A percentile compares a stretch with the other conserved stretches of the same genome.
Conservation (phyloP, 495 filamentous ascomycete species). For the Elasticomyces elasticus region DNA sequence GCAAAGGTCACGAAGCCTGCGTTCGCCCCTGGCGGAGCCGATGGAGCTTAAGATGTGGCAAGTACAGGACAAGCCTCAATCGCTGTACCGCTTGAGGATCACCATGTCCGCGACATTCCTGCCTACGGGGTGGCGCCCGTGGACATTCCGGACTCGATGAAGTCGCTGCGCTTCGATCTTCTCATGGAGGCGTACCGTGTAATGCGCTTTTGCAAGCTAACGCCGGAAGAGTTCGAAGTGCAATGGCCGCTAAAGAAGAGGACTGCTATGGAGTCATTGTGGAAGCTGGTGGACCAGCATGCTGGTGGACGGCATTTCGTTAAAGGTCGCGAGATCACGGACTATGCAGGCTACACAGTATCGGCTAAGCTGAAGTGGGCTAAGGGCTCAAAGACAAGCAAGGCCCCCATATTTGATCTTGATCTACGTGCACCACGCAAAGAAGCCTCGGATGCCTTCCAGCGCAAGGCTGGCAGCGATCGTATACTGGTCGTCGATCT, state of each 20-base stretch:
- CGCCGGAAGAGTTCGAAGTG: neutral
- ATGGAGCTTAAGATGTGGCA: too few species aligned
- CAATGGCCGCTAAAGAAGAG: neutral
- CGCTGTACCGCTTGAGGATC: neutral
- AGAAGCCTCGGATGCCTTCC: neutral
- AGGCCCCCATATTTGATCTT: neutral
- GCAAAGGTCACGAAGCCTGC: neutral
- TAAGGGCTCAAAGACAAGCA: neutral
- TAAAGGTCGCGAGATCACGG: neutral
- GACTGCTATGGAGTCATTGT: neutral
- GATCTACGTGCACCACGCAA: slow-evolving; percentile 2
- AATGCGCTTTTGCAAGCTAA: neutral
- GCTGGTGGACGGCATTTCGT: neutral
- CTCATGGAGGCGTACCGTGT: slow-evolving; percentile 7
- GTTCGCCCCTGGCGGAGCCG: too few species aligned
- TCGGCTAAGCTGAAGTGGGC: neutral
- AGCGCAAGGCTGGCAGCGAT: slow-evolving; percentile 7
- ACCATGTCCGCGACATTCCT: neutral
- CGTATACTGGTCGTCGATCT: slow-evolving; percentile 9
- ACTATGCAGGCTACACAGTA: neutral
- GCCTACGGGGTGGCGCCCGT: neutral
- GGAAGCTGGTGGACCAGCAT: neutral
- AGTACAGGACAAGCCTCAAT: too few species aligned
- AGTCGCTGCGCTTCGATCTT: neutral
- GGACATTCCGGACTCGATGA: neutral